These are phyloP conservation scores for Trichophyton mentagrophytes DNA, from an alignment of 2,329 filamentous ascomycete genomes.

Conservation along the genomic window DNA sequence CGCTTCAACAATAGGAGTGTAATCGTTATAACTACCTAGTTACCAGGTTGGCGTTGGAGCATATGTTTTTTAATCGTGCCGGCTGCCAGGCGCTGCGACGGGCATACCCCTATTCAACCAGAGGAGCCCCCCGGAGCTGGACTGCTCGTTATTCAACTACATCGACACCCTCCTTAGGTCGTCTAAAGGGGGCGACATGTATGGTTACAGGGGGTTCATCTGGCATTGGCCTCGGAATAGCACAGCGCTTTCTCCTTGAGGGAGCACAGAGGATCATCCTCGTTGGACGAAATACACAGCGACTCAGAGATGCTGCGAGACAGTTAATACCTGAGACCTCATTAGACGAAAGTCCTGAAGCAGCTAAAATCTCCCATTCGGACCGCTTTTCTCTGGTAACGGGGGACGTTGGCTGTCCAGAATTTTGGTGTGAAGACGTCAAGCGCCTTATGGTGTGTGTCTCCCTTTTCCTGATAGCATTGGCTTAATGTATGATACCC, in stretches of 20 bases:
- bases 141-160: not conserved
- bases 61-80: too few species aligned
- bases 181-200: constrained; percentile 27
- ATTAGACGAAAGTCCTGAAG: constrained; percentile 6
- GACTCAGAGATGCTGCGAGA: constrained; percentile 31
- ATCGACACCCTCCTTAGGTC: not conserved
- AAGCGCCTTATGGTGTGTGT: constrained; percentile 28
- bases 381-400: constrained; percentile 17
- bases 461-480: not conserved
- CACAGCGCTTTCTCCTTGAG: constrained; percentile 49
- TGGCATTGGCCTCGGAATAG: constrained; percentile 57
- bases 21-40: too few species aligned
- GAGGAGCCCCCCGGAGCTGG: too few species aligned
- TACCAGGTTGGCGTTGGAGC: too few species aligned
- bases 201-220: constrained; percentile 59
- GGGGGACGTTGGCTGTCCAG: constrained; percentile 23
- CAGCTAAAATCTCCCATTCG: constrained; percentile 4
- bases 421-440: constrained; percentile 22
- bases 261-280: constrained; percentile 48
- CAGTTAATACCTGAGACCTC: constrained; percentile 11
- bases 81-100: too few species aligned
- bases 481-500: not conserved
- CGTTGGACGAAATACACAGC: constrained; percentile 43
- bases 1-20: too few species aligned
- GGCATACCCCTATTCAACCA: too few species aligned